Base-by-base conservation (phyloP, 2,329 filamentous ascomycete species). In the Fusarium scirpi region DNA sequence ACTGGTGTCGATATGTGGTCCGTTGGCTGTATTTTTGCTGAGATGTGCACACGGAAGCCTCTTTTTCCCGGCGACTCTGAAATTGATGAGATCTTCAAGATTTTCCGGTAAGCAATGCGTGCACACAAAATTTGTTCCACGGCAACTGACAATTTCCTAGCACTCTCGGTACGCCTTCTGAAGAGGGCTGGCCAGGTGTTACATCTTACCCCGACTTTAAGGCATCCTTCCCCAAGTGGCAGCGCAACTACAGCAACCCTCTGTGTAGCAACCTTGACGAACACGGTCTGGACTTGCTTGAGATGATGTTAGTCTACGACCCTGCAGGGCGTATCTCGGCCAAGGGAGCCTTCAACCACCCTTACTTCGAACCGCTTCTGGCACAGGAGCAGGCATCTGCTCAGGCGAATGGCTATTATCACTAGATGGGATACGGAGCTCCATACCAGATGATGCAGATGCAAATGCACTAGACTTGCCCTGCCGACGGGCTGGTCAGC, bases 1-100 rank as follows among this genome's bases (percentile, higher is more conserved):
- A 97, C 94, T 16, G 94, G 94, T 61, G 94, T 97, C 44, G 94
- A 97, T 78, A 97, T 97, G 92, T 97, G 94, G 94, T 96, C 93
- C 32, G 91, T 94, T 52, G 94, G 94, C 67, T 96, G 94, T 80
- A 97, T 97, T 81, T 97, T 97, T 80, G 94, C 94, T 12, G 94
- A 97, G 82, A 97, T 97, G 94, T 97, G 93, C 82, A 97, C 94
- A 3, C 89, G 93, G 76, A 97, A 97, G 82, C 94, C 94, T 8
- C 85, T 97, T 45, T 97, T 97, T 85, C 94, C 94, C 15, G 94
- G 94, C 62, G 94, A 97, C 79, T 96, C 93, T 91, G 81, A 83
- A 55, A 82, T 82, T 77, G 81, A 83, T 64, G 80, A 83, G 69
- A 83, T 82, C 69, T 82, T 83, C 72, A 82, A 80, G 65, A 82